These are phyloP conservation scores for Melaleuca alternifolia DNA, from an alignment of 345 rosid species.

Conservation along the genomic window DNA sequence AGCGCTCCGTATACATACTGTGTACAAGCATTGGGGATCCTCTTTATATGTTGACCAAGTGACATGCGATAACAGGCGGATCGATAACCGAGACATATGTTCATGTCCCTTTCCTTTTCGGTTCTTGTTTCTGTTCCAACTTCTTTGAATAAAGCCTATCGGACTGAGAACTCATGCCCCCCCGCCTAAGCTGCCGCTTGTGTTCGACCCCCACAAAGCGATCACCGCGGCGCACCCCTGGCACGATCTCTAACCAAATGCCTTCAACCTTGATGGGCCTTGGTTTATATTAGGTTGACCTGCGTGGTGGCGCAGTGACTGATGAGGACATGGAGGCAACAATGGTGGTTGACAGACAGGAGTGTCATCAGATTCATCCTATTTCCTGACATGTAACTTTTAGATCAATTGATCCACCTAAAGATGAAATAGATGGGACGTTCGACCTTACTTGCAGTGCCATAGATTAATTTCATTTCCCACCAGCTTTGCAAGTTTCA, in stretches of 20 bases:
- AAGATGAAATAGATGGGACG: neutral
- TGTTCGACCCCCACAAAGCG: neutral
- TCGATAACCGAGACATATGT: no score
- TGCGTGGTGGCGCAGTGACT: fast-evolving
- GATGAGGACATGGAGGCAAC: neutral
- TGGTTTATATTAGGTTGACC: neutral
- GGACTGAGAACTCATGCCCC: neutral
- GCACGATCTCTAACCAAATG: no score
- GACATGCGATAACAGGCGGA: no score
- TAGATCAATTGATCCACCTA: neutral
- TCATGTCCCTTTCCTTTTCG: no score
- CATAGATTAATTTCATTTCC: neutral
- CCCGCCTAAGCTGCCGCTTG: neutral
- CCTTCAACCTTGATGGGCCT: neutral
- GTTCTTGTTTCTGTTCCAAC: no score
- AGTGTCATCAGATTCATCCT: neutral
- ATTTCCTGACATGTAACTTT: neutral
- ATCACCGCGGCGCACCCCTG: neutral
- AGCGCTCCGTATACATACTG: no score
- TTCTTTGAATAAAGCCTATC: no score
- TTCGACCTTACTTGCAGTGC: neutral
- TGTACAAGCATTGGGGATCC: no score
- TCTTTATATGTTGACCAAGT: no score
- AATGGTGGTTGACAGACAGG: neutral
- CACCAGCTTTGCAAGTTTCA: neutral